A percentile compares a stretch with the other conserved stretches of the same genome.
These are phyloP conservation scores for Microthlaspi erraticum DNA, from an alignment of 345 rosid species.

Conservation along the genomic window DNA sequence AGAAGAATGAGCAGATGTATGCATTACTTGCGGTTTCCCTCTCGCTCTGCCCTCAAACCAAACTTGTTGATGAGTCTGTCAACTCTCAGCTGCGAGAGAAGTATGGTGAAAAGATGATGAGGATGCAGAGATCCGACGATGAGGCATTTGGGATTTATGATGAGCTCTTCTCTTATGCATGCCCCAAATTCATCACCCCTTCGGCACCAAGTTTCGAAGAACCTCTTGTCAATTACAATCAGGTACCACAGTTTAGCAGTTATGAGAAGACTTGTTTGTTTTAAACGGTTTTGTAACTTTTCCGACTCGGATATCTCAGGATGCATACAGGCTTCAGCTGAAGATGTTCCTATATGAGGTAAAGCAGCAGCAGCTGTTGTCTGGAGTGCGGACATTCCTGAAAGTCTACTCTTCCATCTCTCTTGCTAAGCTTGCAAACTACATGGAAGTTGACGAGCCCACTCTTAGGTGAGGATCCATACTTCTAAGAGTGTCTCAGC, in stretches of 20 bases:
- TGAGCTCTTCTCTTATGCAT: conserved; percentile 98
- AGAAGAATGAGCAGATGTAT: conserved; percentile 99
- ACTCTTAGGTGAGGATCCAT: conserved; percentile 64
- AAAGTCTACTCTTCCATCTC: conserved; percentile 90
- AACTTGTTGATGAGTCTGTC: conserved; percentile 92
- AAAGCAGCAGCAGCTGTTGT: conserved; percentile 88
- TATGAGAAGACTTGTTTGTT: conserved; percentile 18
- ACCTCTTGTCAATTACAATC: conserved; percentile 94
- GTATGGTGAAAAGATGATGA: conserved; percentile 96
- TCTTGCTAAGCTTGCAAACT: conserved; percentile 80
- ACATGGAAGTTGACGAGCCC: conserved; percentile 95
- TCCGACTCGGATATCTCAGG: conserved; percentile 51
- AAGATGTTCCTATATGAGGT: conserved; percentile 94
- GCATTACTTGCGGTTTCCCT: conserved; percentile 85
- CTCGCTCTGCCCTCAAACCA: conserved; percentile 90
- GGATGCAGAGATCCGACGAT: conserved; percentile 92
- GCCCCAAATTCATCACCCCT: conserved; percentile 98
- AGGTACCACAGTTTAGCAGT: conserved; percentile 50
- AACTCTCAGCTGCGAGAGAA: conserved; percentile 87
- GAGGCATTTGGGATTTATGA: conserved; percentile 84
- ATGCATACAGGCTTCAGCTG: conserved; percentile 94
- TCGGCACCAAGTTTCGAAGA: conserved; percentile 93
- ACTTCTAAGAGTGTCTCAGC: background rate
- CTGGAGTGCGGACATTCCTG: conserved; percentile 83
- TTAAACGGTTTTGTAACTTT: background rate